These are phyloP conservation scores for Quillaja saponaria DNA, from an alignment of 306 rosid species.

Conservation along the genomic window DNA sequence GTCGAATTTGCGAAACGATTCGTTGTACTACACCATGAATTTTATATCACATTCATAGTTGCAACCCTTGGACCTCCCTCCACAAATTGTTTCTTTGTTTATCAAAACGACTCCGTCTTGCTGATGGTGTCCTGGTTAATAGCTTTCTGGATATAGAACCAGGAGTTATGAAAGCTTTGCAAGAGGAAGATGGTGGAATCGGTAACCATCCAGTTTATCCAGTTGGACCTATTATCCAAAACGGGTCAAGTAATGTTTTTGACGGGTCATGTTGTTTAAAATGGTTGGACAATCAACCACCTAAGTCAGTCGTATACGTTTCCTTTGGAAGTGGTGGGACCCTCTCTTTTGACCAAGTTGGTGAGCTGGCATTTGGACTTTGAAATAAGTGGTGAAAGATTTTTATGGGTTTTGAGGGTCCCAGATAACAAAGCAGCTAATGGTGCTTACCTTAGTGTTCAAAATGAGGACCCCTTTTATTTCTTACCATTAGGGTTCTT, in stretches of 20 bases:
- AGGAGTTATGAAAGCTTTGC: slow-evolving; percentile 8
- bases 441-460: slow-evolving; percentile 19
- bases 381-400: slow-evolving; percentile 21
- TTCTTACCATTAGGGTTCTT: slow-evolving; percentile 22
- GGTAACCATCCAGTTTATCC: slow-evolving; percentile 25
- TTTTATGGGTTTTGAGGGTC: slow-evolving; percentile 35
- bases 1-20: slow-evolving; percentile 32
- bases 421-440: slow-evolving; percentile 14
- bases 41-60: slow-evolving; percentile 37
- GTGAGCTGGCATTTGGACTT: slow-evolving; percentile 40
- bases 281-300: slow-evolving; percentile 34
- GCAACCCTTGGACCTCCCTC: slow-evolving; percentile 26
- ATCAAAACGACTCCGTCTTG: not conserved
- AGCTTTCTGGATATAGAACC: slow-evolving; percentile 34
- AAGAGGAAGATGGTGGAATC: not conserved
- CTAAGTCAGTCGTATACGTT: slow-evolving; percentile 30
- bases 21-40: slow-evolving; percentile 21
- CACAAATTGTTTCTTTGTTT: slow-evolving; percentile 22
- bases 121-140: slow-evolving; percentile 31
- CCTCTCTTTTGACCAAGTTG: slow-evolving; percentile 27
- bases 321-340: slow-evolving; percentile 46
- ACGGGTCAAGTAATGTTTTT: slow-evolving; percentile 7
- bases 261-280: slow-evolving; percentile 16
- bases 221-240: slow-evolving; percentile 39
- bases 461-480: slow-evolving; percentile 7